Evolutionary conservation across 164 flowering plant species (phyloP).

Genomic region (Macadamia tetraphylla): DNA sequence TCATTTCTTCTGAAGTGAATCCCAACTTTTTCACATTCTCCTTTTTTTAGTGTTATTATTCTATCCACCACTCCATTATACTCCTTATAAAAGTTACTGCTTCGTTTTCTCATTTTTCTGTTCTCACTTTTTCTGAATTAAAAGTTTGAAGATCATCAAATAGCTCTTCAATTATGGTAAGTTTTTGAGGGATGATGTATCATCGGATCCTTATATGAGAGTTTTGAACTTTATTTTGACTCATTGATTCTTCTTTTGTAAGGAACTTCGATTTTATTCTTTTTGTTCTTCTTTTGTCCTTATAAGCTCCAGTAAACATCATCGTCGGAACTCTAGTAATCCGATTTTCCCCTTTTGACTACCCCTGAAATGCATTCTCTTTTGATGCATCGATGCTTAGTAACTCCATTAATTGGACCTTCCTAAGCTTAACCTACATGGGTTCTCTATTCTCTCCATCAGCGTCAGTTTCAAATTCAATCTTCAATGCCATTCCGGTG

Average conservation of each 20-base stretch:
- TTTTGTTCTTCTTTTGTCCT: conserved; percentile 17
- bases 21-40: conserved; percentile 21
- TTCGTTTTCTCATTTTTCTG: background rate
- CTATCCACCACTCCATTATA: conserved; percentile 18
- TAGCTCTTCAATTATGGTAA: conserved; percentile 36
- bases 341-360: no score
- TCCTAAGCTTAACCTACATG: no score
- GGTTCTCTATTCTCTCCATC: no score
- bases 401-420: no score
- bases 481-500: no score
- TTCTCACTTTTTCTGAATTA: no score
- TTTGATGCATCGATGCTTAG: no score
- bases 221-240: background rate
- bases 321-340: conserved; percentile 33
- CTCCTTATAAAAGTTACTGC: conserved; percentile 11
- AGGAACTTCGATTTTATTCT: background rate
- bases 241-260: background rate
- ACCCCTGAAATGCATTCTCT: no score
- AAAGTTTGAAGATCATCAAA: conserved; percentile 26
- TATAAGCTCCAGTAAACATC: conserved; percentile 76
- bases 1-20: conserved; percentile 12
- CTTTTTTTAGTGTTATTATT: conserved; percentile 11
- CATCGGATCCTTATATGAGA: background rate
- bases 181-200: conserved; percentile 8
- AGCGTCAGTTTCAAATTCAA: no score